Evolutionary conservation across 1,139 yeast species (phyloP), one percentile per base, ranked within the genome.

Genomic region (Suhomyces kunorum): DNA sequence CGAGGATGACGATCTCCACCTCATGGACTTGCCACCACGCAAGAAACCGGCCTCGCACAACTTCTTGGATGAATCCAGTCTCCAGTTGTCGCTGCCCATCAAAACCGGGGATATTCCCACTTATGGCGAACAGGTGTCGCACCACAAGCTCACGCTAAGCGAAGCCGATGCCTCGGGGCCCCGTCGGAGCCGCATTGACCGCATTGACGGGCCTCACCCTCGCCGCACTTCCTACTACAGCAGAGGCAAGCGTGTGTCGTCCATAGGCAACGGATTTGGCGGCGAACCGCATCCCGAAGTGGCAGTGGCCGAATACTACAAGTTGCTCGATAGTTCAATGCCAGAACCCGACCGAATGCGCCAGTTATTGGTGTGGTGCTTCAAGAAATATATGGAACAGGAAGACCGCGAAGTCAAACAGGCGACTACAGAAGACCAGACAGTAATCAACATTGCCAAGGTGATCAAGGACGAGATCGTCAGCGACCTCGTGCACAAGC

Each of bases 321-420:
- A 83, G 54, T 80, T 81, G 49, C 59, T 86, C 25, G 86, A 84
- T 46, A 61, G 70, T 2, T 74, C 76, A 15, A 50, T 82, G 31
- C 87, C 94, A 0, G 92, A 81, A 41, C 87, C 90, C 0, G 85
- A 82, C 51, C 70, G 81, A 44, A 79, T 86, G 83, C 71, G 83
- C 47, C 89, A 83, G 53, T 58, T 87, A 15, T 57, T 86, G 38
- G 68, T 79, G 4, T 85, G 94, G 95, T 79, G 87, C 42, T 68
- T 82, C 24, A 77, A 77, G 44, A 70, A 83, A 43, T 65, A 66
- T 28, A 52, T 76, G 28, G 73, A 70, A 23, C 51, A 65, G 33
- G 74, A 72, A 24, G 69, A 66, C 6, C 55, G 57, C 20, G 61
- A 63, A 34, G 53, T 56, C 26, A 53, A 51, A 34, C 48, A 56